Evolutionary conservation across 2,329 filamentous ascomycete genomes (phyloP).

Genomic region (Claviceps arundinis): DNA sequence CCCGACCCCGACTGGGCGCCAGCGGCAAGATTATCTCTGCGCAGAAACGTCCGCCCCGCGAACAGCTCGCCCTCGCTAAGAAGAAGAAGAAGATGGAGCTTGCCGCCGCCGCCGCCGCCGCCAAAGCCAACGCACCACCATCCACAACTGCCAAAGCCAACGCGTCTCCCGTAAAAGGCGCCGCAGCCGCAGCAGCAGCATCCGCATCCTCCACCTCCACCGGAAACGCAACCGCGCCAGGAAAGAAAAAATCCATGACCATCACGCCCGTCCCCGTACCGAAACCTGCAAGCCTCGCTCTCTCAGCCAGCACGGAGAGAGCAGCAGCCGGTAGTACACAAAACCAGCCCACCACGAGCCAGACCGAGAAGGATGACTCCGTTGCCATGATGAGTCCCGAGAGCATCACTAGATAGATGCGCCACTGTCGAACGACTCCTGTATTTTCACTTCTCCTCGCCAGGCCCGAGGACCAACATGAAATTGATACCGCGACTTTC

Average conservation of each 20-base stretch:
- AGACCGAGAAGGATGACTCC: constrained; percentile 54
- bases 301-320: constrained; percentile 41
- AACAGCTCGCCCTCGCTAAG: constrained; percentile 72
- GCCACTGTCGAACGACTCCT: no score
- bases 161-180: background rate
- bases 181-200: constrained; percentile 15
- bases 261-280: constrained; percentile 23
- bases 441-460: no score
- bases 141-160: background rate
- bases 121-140: background rate
- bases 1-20: constrained; percentile 47
- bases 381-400: constrained; percentile 77
- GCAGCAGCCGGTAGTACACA: constrained; percentile 37
- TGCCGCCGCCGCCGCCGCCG: constrained; percentile 37
- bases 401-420: constrained; percentile 44
- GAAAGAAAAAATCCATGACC: constrained; percentile 39
- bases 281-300: constrained; percentile 26
- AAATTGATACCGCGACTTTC: background rate
- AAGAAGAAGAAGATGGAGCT: constrained; percentile 70
- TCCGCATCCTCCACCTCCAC: constrained; percentile 17
- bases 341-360: constrained; percentile 44
- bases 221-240: constrained; percentile 25
- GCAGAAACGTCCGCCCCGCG: constrained; percentile 68
- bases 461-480: background rate
- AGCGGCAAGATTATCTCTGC: constrained; percentile 80